Conservation (phyloP, 2,329 filamentous ascomycete genomes). For the Penicillium sp. region DNA sequence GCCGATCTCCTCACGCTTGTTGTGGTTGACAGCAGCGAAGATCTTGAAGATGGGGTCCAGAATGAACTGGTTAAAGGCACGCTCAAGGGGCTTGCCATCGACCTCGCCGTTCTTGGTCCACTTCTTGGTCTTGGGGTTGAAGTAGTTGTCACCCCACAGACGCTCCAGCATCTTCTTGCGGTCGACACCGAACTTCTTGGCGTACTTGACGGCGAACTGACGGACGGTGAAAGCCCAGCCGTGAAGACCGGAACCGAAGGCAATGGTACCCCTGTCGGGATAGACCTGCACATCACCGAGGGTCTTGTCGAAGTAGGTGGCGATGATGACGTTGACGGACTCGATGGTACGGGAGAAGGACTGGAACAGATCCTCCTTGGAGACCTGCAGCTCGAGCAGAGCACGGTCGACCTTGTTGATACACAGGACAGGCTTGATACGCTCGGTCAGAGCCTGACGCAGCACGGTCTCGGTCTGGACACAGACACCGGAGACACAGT, state of each 20-base stretch:
- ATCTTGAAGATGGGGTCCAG: slow-evolving; percentile 99
- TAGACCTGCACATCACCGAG: slow-evolving; percentile 98
- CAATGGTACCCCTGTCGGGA: slow-evolving; percentile 94
- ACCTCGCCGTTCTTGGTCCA: slow-evolving; percentile 83
- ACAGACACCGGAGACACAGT: slow-evolving; percentile 99
- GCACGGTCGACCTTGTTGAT: slow-evolving; percentile 99
- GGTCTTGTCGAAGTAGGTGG: slow-evolving; percentile 94
- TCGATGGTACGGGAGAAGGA: slow-evolving; percentile 99
- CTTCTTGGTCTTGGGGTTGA: slow-evolving; percentile 99
- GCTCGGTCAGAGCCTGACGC: slow-evolving; percentile 97
- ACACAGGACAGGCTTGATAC: slow-evolving; percentile 98
- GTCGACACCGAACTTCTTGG: slow-evolving; percentile 99
- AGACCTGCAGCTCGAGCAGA: slow-evolving; percentile 96
- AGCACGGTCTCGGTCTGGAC: slow-evolving; percentile 99
- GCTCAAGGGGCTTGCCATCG: slow-evolving; percentile 86
- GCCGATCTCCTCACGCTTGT: slow-evolving; percentile 88
- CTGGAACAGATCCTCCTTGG: slow-evolving; percentile 99
- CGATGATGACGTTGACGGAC: slow-evolving; percentile 99
- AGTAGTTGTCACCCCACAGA: slow-evolving; percentile 99
- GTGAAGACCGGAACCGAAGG: slow-evolving; percentile 99
- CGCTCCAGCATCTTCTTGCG: slow-evolving; percentile 99
- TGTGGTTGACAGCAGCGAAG: slow-evolving; percentile 94
- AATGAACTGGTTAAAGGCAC: slow-evolving; percentile 99
- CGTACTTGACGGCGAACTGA: slow-evolving; percentile 91
- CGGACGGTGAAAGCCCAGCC: slow-evolving; percentile 99